These are phyloP conservation scores for Orbilia javanica DNA, from an alignment of 2,329 filamentous ascomycete species.

Conservation along the genomic window DNA sequence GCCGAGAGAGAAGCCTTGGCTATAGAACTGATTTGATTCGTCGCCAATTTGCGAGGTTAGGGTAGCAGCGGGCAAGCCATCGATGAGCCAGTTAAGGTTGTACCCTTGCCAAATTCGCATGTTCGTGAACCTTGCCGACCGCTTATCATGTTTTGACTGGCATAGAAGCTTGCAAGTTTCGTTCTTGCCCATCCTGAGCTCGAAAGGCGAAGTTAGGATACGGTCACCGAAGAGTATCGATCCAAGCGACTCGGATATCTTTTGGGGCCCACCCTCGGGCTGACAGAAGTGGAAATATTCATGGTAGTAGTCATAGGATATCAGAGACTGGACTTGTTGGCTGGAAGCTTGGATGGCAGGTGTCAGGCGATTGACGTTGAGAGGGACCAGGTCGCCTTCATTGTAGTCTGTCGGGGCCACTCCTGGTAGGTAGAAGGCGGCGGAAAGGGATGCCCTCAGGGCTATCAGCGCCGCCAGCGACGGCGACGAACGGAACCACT, in stretches of 20 bases:
- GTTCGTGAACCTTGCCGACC: constrained; percentile 83
- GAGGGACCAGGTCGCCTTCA: constrained; percentile 80
- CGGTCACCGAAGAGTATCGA: constrained; percentile 98
- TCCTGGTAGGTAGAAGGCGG: constrained; percentile 94
- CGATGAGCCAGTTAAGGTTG: constrained; percentile 94
- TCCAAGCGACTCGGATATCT: constrained; percentile 88
- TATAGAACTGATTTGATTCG: constrained; percentile 85
- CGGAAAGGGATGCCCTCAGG: constrained; percentile 46
- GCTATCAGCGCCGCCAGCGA: constrained; percentile 51
- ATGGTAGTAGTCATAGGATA: constrained; percentile 97
- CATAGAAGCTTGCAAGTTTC: constrained; percentile 89
- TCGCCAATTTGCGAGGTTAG: constrained; percentile 70
- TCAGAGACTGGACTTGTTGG: constrained; percentile 86
- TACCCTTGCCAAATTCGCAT: constrained; percentile 84
- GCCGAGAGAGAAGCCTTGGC: constrained; percentile 88
- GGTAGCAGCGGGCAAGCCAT: constrained; percentile 92
- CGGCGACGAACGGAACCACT: constrained; percentile 42
- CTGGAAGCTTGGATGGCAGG: constrained; percentile 83
- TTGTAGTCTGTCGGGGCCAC: constrained; percentile 95
- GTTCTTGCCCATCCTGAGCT: constrained; percentile 86
- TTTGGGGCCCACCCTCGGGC: constrained; percentile 80
- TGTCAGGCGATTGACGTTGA: constrained; percentile 92
- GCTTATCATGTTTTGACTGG: constrained; percentile 74
- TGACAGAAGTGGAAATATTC: constrained; percentile 87
- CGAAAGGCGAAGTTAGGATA: constrained; percentile 95